phyloP scores from a whole-genome alignment of 2,329 filamentous ascomycete species.

The Trichoderma sp. region DNA sequence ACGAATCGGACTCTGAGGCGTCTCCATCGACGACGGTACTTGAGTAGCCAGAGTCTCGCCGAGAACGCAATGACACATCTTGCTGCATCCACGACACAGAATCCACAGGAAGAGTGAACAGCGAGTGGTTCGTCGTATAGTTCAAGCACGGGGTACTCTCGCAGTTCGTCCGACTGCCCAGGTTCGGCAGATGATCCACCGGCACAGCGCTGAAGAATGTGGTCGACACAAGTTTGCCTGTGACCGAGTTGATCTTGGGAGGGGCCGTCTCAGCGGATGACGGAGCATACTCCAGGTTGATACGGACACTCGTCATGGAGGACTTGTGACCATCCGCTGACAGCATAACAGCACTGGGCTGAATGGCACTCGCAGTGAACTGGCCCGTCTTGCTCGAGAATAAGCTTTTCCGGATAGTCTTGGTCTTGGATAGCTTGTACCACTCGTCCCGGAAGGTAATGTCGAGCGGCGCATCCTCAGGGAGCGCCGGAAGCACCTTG shows the following conservation, averaged over 20 bases:
- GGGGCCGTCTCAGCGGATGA: conserved; percentile 46
- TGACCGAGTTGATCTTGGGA: conserved; percentile 53
- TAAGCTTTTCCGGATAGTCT: conserved; percentile 56
- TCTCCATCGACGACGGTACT: conserved; percentile 45
- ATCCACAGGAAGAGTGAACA: conserved; percentile 44
- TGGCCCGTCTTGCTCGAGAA: conserved; percentile 55
- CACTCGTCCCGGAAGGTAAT: conserved; percentile 51
- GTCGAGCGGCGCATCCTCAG: conserved; percentile 56
- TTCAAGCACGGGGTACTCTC: conserved; percentile 47
- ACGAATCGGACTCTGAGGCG: conserved; percentile 42
- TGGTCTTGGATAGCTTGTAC: conserved; percentile 55
- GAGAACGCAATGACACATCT: conserved; percentile 39
- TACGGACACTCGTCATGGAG: conserved; percentile 46
- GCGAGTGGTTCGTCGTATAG: conserved; percentile 50
- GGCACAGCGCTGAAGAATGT: conserved; percentile 56
- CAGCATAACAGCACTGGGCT: conserved; percentile 54
- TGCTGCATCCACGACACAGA: conserved; percentile 48
- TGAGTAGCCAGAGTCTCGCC: conserved; percentile 59
- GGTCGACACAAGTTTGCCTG: conserved; percentile 54
- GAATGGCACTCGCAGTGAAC: conserved; percentile 49
- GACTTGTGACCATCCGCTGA: conserved; percentile 52
- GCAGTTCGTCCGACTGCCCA: conserved; percentile 49
- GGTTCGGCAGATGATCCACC: conserved; percentile 53
- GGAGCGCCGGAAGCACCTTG: conserved; percentile 55
- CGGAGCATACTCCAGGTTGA: conserved; percentile 54